Evolutionary conservation across 108 stramenopile species (phyloP), one percentile per base, ranked within the genome.

Genomic region (Hondaea fermentalgiana): DNA sequence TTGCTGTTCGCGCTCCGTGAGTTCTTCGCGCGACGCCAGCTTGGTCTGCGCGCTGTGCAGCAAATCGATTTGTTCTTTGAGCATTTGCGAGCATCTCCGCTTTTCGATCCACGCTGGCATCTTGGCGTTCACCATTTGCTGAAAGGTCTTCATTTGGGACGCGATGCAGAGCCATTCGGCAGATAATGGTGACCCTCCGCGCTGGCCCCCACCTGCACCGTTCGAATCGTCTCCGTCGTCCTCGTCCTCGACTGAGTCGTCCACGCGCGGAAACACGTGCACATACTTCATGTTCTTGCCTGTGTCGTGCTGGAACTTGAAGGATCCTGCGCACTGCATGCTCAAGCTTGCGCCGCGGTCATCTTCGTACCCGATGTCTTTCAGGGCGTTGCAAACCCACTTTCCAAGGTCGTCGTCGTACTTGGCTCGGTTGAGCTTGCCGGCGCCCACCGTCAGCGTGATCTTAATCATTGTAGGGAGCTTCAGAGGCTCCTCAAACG

Each of bases 251-350:
- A 60, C 58, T 3, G 19, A 72, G 44, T 53, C 88, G 35, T 87
- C 87, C 14, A 96, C 90, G 43, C 88, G 90, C 0, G 98, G 98
- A 93, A 97, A 97, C 3, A 98, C 97, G 43, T 97, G 96, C 12
- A 97, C 96, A 23, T 97, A 97, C 72, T 96, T 96, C n/a, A 97
- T 72, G 88, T 97, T 98, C 92, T 97, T 97, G 14, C 96, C 97
- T 14, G 97, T 97, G 90, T 98, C 98, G 91, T 98, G 98, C 90
- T 98, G 98, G 60, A 92, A 72, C 91, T 98, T 98, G 91, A 96
- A 98, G 12, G 92, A 92, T 29, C 97, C 97, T 44, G 91, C 97
- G 87, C 96, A 96, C 87, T 96, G 96, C 12, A 90, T 57, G 4
- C 95, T 92, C 71, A 96, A 95, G 47, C 95, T 94, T 5, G 96